A percentile compares a stretch with the other conserved stretches of the same genome.
Conservation (phyloP, 257 asterid species). For the Nicotiana otophora region DNA sequence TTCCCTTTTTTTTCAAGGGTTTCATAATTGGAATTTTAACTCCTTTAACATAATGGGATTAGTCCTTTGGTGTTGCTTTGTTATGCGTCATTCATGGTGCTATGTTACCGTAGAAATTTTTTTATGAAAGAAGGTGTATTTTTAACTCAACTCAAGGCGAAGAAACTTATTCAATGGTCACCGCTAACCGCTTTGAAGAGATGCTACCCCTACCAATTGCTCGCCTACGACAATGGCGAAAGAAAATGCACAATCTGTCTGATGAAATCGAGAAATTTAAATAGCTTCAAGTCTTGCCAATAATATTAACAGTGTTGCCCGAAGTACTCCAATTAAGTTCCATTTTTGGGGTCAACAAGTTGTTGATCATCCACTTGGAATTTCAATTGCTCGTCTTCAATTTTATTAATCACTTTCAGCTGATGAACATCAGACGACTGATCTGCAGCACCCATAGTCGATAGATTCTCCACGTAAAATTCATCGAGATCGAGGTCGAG, state of each 20-base stretch:
- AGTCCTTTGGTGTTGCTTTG: background rate
- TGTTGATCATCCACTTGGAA: background rate
- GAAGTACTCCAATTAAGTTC: background rate
- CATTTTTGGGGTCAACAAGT: background rate
- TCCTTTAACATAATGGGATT: constrained; percentile 6
- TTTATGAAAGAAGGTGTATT: too few relatives aligned
- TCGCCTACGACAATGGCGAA: background rate
- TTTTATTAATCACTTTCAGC: background rate
- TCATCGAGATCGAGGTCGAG: background rate
- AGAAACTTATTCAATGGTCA: constrained; percentile 5
- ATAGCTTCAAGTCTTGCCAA: too few relatives aligned
- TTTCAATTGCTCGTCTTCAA: background rate
- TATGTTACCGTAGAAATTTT: background rate
- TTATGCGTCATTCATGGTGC: background rate
- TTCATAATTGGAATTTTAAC: constrained; percentile 5
- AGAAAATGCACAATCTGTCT: background rate
- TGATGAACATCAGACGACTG: background rate
- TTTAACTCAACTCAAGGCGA: background rate
- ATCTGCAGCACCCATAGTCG: too few relatives aligned
- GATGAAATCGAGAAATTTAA: background rate
- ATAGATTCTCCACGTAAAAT: background rate
- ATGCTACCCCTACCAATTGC: background rate
- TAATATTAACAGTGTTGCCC: too few relatives aligned
- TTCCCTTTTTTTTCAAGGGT: background rate
- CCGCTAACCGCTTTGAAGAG: background rate